Percentiles rank a stretch among this genome's conserved stretches.
phyloP scores from a whole-genome alignment of 169 alveolate species.

The Plasmodium vivax region DNA sequence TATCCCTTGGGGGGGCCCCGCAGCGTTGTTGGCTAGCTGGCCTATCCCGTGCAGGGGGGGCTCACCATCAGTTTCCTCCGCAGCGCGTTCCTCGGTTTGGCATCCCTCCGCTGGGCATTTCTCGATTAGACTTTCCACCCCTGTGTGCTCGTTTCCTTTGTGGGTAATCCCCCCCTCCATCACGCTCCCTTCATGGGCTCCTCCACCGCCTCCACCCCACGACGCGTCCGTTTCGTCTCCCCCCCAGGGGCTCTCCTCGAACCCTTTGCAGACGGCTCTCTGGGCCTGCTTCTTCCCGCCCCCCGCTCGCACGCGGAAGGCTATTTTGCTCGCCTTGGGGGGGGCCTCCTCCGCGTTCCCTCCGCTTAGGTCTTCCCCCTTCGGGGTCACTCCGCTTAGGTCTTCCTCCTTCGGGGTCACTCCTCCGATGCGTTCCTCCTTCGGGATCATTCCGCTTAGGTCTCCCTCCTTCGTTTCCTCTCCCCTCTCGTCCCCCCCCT shows the following conservation, averaged over 20 bases:
- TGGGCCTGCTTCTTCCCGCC: not conserved
- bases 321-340: not conserved
- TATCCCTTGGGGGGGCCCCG: not conserved
- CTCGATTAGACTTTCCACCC: not conserved
- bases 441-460: not conserved
- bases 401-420: not conserved
- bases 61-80: not conserved
- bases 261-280: not conserved
- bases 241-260: not conserved
- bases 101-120: too few relatives aligned
- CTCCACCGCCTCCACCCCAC: not conserved
- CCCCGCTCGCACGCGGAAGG: not conserved
- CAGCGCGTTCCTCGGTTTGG: not conserved
- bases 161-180: not conserved
- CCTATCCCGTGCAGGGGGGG: not conserved
- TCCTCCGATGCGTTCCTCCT: not conserved
- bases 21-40: not conserved
- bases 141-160: not conserved
- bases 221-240: not conserved
- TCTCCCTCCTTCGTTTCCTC: not conserved
- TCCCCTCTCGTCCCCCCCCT: not conserved
- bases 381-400: not conserved
- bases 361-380: not conserved
- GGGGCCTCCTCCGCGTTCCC: not conserved
- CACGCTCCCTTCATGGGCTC: not conserved